phyloP scores from a whole-genome alignment of 106 monocot genomes.

The Acanthochlamys bracteata region DNA sequence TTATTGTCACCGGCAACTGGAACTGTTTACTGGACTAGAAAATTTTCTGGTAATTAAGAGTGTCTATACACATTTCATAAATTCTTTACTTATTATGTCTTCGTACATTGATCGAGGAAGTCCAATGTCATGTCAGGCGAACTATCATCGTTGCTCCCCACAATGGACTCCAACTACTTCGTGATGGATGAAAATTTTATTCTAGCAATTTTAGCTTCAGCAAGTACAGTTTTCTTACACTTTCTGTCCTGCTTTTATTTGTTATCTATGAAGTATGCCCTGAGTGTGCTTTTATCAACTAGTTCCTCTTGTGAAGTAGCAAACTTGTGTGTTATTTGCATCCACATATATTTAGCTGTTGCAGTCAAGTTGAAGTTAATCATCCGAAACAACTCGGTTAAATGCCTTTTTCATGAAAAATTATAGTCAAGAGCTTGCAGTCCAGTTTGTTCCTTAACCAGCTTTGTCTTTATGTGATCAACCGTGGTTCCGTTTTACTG shows the following conservation, averaged over 20 bases:
- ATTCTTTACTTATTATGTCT: too few species aligned
- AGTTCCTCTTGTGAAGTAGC: too few species aligned
- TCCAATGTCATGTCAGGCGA: slow-evolving; percentile 35
- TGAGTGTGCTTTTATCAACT: too few species aligned
- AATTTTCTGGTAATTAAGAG: slow-evolving; percentile 37
- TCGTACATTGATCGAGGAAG: too few species aligned
- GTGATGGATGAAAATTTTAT: slow-evolving; percentile 54
- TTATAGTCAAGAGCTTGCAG: too few species aligned
- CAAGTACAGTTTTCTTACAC: slow-evolving; percentile 28
- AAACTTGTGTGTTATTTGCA: too few species aligned
- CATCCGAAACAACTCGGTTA: too few species aligned
- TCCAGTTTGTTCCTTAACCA: not conserved
- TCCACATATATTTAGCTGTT: too few species aligned
- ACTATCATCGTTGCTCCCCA: slow-evolving; percentile 40
- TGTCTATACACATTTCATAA: not conserved
- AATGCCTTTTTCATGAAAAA: too few species aligned
- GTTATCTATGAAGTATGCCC: too few species aligned
- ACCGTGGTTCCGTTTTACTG: not conserved
- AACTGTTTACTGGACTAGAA: slow-evolving; percentile 62
- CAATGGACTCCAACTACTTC: slow-evolving; percentile 53
- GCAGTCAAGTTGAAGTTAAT: too few species aligned
- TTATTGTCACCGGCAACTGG: slow-evolving; percentile 75
- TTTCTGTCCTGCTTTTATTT: too few species aligned
- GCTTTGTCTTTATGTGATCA: not conserved
- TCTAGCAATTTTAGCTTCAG: slow-evolving; percentile 56